phyloP scores from a whole-genome alignment of 2,329 filamentous ascomycete species.

The Aurifilum marmelostoma region DNA sequence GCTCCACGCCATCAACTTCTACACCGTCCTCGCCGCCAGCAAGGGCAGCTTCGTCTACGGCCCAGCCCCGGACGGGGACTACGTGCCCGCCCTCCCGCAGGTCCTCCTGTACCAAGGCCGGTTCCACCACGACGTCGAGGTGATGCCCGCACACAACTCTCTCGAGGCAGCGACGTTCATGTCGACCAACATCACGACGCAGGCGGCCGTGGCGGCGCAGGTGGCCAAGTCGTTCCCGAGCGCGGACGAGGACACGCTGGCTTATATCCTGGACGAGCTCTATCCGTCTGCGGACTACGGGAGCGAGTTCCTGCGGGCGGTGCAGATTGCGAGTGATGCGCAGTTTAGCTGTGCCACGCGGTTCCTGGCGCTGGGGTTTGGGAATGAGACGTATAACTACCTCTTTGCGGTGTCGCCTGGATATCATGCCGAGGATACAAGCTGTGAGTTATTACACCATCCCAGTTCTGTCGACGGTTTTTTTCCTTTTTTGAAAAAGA shows the following conservation, averaged over 20 bases:
- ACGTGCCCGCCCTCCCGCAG: slow-evolving; percentile 36
- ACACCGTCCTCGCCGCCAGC: slow-evolving; percentile 30
- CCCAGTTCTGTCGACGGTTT: too few relatives aligned
- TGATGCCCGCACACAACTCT: slow-evolving; percentile 47
- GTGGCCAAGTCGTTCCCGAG: slow-evolving; percentile 35
- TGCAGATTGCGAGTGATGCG: slow-evolving; percentile 47
- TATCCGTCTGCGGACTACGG: slow-evolving; percentile 47
- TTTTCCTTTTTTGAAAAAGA: not conserved
- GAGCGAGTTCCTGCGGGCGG: slow-evolving; percentile 46
- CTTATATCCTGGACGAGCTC: slow-evolving; percentile 47
- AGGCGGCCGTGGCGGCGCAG: slow-evolving; percentile 44
- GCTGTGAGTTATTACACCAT: slow-evolving; percentile 36
- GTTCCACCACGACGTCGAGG: slow-evolving; percentile 47
- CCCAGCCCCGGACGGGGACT: slow-evolving; percentile 38
- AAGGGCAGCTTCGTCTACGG: slow-evolving; percentile 38
- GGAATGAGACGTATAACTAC: slow-evolving; percentile 54
- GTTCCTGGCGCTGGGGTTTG: slow-evolving; percentile 50
- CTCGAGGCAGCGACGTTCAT: slow-evolving; percentile 51
- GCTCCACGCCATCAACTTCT: slow-evolving; percentile 34
- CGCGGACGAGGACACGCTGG: slow-evolving; percentile 34
- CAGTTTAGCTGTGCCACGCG: slow-evolving; percentile 56
- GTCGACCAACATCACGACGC: slow-evolving; percentile 46
- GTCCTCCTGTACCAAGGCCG: slow-evolving; percentile 35
- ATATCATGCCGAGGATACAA: slow-evolving; percentile 55
- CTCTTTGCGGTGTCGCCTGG: slow-evolving; percentile 56